A percentile compares a stretch with the other conserved stretches of the same genome.
These are phyloP conservation scores for Sarocladium oryzae DNA, from an alignment of 2,329 filamentous ascomycete genomes.

Conservation along the genomic window DNA sequence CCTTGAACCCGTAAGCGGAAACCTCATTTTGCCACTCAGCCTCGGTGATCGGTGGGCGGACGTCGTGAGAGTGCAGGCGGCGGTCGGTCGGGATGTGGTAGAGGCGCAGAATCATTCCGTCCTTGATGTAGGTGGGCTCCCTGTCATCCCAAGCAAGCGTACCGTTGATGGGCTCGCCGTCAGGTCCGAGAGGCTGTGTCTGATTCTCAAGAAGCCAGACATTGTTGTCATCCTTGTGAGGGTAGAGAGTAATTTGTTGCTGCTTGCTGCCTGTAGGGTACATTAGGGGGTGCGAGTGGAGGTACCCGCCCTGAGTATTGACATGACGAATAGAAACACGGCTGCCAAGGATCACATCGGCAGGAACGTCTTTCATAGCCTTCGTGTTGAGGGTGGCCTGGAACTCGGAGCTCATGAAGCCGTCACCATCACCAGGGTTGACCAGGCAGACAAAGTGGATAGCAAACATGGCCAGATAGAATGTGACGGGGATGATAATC, in stretches of 20 bases:
- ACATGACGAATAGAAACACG: constrained; percentile 81
- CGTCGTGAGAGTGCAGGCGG: constrained; percentile 92
- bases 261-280: constrained; percentile 97
- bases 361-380: constrained; percentile 90
- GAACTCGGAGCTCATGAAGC: constrained; percentile 99
- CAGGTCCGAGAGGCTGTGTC: constrained; percentile 75
- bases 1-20: constrained; percentile 94
- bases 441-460: constrained; percentile 91
- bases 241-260: constrained; percentile 96
- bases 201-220: constrained; percentile 91
- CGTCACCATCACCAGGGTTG: constrained; percentile 95
- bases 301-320: constrained; percentile 95
- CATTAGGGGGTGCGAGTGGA: constrained; percentile 96
- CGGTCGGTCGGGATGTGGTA: constrained; percentile 81
- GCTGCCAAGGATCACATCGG: constrained; percentile 85
- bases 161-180: constrained; percentile 73
- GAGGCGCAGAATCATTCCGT: constrained; percentile 74
- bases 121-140: constrained; percentile 62
- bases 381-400: constrained; percentile 96
- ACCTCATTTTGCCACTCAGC: constrained; percentile 94
- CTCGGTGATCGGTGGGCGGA: constrained; percentile 79
- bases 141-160: constrained; percentile 72
- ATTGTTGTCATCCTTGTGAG: constrained; percentile 99
- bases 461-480: constrained; percentile 96
- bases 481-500: constrained; percentile 77